These are phyloP conservation scores for Penicillium atrosanguineum DNA, from an alignment of 495 filamentous ascomycete species.

Conservation along the genomic window DNA sequence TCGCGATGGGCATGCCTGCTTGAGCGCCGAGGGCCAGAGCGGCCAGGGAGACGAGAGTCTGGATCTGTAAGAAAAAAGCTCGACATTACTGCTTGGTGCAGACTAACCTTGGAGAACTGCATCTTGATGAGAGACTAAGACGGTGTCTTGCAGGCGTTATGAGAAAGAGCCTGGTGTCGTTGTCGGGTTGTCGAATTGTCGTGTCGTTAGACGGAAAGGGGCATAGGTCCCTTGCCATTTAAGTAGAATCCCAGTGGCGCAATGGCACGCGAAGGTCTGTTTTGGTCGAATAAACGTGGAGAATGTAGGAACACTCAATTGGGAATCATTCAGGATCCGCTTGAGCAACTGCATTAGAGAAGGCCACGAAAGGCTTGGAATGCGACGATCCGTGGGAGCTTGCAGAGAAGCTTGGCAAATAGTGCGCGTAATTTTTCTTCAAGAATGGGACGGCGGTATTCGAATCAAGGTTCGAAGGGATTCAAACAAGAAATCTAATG, in stretches of 20 bases:
- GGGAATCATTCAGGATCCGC: background rate
- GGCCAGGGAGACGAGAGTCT: conserved; percentile 23
- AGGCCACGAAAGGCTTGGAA: conserved; percentile 13
- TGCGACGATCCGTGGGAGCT: conserved; percentile 4
- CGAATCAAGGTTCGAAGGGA: conserved; percentile 3
- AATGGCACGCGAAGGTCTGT: conserved; percentile 7
- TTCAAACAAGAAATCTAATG: background rate
- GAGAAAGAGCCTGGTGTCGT: background rate
- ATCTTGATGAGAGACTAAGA: conserved; percentile 9
- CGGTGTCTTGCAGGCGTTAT: conserved; percentile 2
- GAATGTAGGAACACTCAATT: conserved; percentile 11
- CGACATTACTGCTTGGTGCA: too few relatives aligned
- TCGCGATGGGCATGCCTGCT: conserved; percentile 22
- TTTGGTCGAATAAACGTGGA: conserved; percentile 10
- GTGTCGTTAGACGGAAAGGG: background rate
- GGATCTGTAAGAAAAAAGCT: background rate
- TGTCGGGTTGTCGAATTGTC: background rate
- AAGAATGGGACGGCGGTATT: conserved; percentile 2
- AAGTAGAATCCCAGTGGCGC: conserved; percentile 8
- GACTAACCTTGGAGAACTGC: conserved; percentile 16
- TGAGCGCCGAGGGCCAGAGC: conserved; percentile 18
- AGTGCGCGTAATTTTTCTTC: background rate
- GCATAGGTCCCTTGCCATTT: conserved; percentile 7
- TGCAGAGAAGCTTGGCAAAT: background rate
- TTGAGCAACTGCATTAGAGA: background rate